Percentiles rank a stretch among this genome's conserved stretches.
phyloP scores from a whole-genome alignment of 1,284 basidiomycete species.

The Agaricales sp. region DNA sequence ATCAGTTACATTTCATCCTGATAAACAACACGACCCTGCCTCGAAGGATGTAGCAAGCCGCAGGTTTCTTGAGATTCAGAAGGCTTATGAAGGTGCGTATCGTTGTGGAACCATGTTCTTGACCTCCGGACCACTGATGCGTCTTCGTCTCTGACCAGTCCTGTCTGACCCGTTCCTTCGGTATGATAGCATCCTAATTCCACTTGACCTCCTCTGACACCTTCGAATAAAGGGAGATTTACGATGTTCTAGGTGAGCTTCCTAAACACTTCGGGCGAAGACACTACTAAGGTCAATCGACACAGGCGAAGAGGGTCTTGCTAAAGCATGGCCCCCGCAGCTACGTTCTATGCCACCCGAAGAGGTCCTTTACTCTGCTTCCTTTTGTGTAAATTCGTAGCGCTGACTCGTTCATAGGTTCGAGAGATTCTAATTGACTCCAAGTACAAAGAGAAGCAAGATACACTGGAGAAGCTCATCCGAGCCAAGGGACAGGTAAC shows the following conservation, averaged over 20 bases:
- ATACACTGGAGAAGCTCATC: slow-evolving; percentile 34
- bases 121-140: slow-evolving; percentile 8
- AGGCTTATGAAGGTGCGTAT: slow-evolving; percentile 61
- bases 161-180: slow-evolving; percentile 68
- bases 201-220: slow-evolving; percentile 14
- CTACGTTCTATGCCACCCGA: slow-evolving; percentile 34
- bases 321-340: slow-evolving; percentile 28
- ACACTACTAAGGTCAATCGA: slow-evolving; percentile 2
- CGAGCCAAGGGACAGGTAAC: slow-evolving; percentile 35
- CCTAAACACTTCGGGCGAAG: neutral
- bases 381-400: neutral
- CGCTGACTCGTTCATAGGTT: slow-evolving; percentile 21
- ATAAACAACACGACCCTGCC: slow-evolving; percentile 61
- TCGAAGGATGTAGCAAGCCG: slow-evolving; percentile 51
- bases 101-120: slow-evolving; percentile 5
- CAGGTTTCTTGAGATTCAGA: slow-evolving; percentile 66
- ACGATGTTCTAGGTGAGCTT: slow-evolving; percentile 59
- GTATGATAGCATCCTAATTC: slow-evolving; percentile 24
- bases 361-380: slow-evolving; percentile 31
- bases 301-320: slow-evolving; percentile 43
- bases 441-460: slow-evolving; percentile 29
- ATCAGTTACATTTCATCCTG: slow-evolving; percentile 78
- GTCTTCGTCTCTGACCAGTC: slow-evolving; percentile 29
- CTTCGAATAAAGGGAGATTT: too few relatives aligned
- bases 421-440: slow-evolving; percentile 33